Percentiles rank a stretch among this genome's conserved stretches.
phyloP scores from a whole-genome alignment of 495 filamentous ascomycete genomes.

The Patellaria atrata region DNA sequence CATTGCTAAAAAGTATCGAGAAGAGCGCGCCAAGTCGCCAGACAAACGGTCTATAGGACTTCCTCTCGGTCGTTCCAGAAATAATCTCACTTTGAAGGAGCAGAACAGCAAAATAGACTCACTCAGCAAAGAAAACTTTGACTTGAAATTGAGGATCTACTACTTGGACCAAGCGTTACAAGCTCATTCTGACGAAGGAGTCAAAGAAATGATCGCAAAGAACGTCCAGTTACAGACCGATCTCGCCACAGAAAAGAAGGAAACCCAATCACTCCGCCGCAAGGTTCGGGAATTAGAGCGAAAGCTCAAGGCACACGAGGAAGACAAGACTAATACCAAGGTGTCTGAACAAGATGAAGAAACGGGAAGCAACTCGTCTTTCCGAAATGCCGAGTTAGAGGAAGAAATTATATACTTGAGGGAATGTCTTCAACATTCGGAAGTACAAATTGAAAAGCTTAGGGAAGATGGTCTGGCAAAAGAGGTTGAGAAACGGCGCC shows the following conservation, averaged over 20 bases:
- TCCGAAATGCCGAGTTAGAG: constrained; percentile 57
- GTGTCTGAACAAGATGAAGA: constrained; percentile 24
- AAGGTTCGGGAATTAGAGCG: constrained; percentile 77
- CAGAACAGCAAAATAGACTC: constrained; percentile 94
- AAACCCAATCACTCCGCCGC: constrained; percentile 65
- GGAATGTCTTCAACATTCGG: constrained; percentile 70
- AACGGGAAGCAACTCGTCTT: constrained; percentile 43
- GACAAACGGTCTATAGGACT: constrained; percentile 32
- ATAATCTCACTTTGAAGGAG: constrained; percentile 85
- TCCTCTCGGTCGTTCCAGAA: constrained; percentile 43
- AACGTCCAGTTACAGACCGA: constrained; percentile 91
- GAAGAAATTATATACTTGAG: constrained; percentile 72
- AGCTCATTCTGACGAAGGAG: constrained; percentile 85
- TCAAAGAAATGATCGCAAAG: constrained; percentile 93
- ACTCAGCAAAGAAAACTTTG: constrained; percentile 91
- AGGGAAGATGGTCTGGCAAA: constrained; percentile 57
- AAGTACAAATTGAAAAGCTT: constrained; percentile 68
- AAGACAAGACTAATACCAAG: constrained; percentile 36
- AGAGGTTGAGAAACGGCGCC: constrained; percentile 66
- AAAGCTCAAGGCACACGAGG: constrained; percentile 58
- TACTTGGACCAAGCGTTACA: constrained; percentile 88
- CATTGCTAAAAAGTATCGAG: constrained; percentile 68
- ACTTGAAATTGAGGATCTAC: constrained; percentile 93
- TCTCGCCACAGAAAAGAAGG: constrained; percentile 72
- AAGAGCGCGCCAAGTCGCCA: constrained; percentile 41